Base-by-base conservation (phyloP, 2,329 filamentous ascomycete species). In the Coniochaeta sp. region DNA sequence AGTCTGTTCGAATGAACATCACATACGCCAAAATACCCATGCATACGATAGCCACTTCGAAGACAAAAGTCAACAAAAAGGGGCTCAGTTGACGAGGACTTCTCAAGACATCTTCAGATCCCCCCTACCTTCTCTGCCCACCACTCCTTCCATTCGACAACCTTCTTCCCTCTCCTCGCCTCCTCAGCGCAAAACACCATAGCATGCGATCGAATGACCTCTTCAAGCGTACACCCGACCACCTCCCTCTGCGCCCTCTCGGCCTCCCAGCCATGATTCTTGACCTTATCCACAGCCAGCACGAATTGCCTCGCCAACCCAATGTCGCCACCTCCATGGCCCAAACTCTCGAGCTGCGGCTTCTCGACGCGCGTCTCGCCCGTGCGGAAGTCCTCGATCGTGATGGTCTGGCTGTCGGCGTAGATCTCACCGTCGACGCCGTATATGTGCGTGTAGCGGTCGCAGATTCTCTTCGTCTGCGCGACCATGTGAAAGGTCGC, bases 101-200 rank as follows among this genome's bases (percentile, higher is more conserved):
- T 24, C 16, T 52, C 31, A 2, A 28, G 24, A 26, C 47, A 28
- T 31, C 1, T n/a, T 52, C 54, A 38, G 38, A 38, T 66, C 31
- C 57, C 62, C 57, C 68, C 76, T 31, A 88, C 78, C 64, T 85
- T 78, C 61, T 73, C 70, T 34, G 75, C 73, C 91, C 91, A 96
- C 90, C 91, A 96, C 55, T 81, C 73, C 50, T 76, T 75, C 87
- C 90, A 97, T 65, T 89, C 81, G 4, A 98, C 75, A 8, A 95
- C 87, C 70, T 82, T 86, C 68, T 82, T 85, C 58, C 81, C 80
- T 57, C 77, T 79, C 68, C 93, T 83, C 6, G 93, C 91, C 67
- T 96, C 89, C 74, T 98, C 95, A 0, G 93, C 95, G 26, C 91
- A 93, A 77, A 97, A 99, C 0, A 97, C 93, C 74, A 95, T 84